A percentile compares a stretch with the other conserved stretches of the same genome.
phyloP scores from a whole-genome alignment of 129 eudicot genomes.

The Escallonia herrerae region DNA sequence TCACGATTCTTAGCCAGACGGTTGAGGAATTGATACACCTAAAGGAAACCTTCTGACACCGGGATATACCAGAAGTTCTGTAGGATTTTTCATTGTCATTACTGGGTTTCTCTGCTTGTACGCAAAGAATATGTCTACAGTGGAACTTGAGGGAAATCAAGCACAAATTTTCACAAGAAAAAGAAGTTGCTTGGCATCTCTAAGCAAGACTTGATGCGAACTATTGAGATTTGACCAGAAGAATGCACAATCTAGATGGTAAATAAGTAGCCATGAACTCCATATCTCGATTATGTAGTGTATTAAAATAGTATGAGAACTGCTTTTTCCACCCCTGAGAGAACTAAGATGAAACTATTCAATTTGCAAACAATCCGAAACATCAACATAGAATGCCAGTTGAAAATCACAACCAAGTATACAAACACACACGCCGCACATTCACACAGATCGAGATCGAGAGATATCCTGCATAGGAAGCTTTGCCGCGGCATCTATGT shows the following conservation, averaged over 20 bases:
- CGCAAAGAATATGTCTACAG: too few relatives aligned
- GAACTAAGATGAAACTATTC: not conserved
- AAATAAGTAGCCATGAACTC: not conserved
- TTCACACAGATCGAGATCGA: not conserved
- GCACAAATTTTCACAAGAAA: too few relatives aligned
- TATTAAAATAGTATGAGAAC: not conserved
- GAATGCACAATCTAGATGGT: not conserved
- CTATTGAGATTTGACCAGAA: too few relatives aligned
- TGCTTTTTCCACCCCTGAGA: not conserved
- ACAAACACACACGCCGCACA: not conserved
- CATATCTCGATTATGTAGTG: not conserved
- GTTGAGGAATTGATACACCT: too few relatives aligned
- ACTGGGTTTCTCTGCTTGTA: too few relatives aligned
- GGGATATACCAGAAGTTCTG: too few relatives aligned
- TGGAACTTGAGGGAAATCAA: too few relatives aligned
- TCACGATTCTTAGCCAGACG: too few relatives aligned
- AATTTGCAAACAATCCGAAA: not conserved
- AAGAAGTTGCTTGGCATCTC: too few relatives aligned
- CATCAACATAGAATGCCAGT: not conserved
- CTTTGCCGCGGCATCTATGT: constrained; percentile 12
- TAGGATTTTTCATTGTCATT: too few relatives aligned
- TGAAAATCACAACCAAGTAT: not conserved
- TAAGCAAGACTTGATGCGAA: too few relatives aligned
- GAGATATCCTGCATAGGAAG: not conserved
- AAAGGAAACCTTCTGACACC: too few relatives aligned